Conservation (phyloP, 2,329 filamentous ascomycete genomes). For the Ophiosphaerella narmari region DNA sequence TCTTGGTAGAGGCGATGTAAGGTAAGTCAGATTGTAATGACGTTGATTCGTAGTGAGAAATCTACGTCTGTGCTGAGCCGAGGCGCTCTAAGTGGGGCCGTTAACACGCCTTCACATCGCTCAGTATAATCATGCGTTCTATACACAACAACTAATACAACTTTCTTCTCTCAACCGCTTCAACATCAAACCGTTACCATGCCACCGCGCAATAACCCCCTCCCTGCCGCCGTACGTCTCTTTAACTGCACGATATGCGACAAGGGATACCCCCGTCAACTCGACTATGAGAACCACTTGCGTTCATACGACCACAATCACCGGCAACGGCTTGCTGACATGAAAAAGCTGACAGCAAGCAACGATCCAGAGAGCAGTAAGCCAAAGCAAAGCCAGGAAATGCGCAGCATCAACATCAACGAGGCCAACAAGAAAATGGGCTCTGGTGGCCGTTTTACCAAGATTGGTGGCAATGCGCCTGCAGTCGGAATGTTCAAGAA, state of each 20-base stretch:
- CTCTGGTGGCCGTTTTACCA: constrained; percentile 30
- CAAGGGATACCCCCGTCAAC: constrained; percentile 93
- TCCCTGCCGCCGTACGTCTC: constrained; percentile 43
- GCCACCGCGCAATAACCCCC: constrained; percentile 50
- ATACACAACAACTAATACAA: background rate
- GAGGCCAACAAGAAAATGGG: constrained; percentile 22
- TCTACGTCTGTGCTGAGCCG: constrained; percentile 20
- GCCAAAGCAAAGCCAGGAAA: constrained; percentile 24
- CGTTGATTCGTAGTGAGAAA: constrained; percentile 35
- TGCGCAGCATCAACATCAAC: constrained; percentile 30
- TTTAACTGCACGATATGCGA: constrained; percentile 70
- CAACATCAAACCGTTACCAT: constrained; percentile 8
- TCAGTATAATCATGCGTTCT: no score
- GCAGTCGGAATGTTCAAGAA: constrained; percentile 65
- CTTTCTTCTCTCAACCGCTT: no score
- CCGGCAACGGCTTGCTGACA: constrained; percentile 72
- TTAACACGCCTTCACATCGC: no score
- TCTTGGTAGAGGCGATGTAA: background rate
- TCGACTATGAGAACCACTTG: constrained; percentile 94
- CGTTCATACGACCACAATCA: constrained; percentile 95
- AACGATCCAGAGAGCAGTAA: constrained; percentile 30
- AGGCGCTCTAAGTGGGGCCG: constrained; percentile 16
- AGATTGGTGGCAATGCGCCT: constrained; percentile 23
- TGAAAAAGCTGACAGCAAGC: constrained; percentile 65
- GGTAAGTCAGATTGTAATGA: constrained; percentile 24